Evolutionary conservation across 192 early-diverging fungal species (phyloP).

Genomic region (Umbelopsis sp.): DNA sequence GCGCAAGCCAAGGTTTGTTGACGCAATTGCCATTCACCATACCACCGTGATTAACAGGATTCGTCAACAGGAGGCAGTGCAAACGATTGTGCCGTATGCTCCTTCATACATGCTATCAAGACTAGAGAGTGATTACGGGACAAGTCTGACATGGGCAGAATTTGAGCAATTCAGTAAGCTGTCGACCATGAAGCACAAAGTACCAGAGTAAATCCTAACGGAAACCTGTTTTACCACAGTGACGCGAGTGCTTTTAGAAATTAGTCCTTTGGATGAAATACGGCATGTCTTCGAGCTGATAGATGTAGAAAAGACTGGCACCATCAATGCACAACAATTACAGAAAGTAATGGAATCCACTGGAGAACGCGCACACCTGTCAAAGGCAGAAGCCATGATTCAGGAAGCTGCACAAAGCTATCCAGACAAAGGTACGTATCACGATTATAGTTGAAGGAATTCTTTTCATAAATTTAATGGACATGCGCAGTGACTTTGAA

Average conservation of each 20-base stretch:
- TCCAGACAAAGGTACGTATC: neutral
- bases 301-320: neutral
- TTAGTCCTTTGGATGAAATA: neutral
- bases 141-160: neutral
- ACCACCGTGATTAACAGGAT: neutral
- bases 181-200: neutral
- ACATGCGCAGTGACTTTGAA: neutral
- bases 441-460: too few species aligned
- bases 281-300: neutral
- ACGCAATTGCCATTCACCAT: neutral
- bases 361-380: neutral
- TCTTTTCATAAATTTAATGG: neutral
- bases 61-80: neutral
- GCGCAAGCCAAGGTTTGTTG: neutral
- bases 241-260: neutral
- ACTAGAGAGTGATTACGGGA: neutral
- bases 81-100: neutral
- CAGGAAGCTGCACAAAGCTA: neutral
- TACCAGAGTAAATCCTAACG: neutral
- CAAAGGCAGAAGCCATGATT: neutral
- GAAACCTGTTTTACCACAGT: neutral
- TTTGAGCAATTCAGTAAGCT: constrained; percentile 7
- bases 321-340: neutral
- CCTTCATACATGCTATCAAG: neutral
- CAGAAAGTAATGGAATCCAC: neutral